Percentiles rank a stretch among this genome's conserved stretches.
Conservation (phyloP, 2,329 filamentous ascomycete species). For the Penicillium sp. region DNA sequence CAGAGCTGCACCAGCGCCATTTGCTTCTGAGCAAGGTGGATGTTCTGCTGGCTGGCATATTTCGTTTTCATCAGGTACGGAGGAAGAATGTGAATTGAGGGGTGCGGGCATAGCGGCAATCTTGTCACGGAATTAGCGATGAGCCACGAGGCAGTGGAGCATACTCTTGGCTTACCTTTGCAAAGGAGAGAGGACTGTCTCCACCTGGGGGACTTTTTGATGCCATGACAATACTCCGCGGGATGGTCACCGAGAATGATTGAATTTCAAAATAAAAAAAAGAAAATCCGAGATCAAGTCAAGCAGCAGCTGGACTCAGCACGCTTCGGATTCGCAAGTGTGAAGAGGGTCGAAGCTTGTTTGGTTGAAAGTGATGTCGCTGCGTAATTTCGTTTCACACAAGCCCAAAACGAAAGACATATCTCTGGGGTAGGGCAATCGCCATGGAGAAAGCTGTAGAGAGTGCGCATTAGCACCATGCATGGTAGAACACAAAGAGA, state of each 20-base stretch:
- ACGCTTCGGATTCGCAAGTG: conserved; percentile 16
- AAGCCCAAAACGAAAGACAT: conserved; percentile 45
- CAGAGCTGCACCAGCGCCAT: conserved; percentile 17
- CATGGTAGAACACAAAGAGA: neutral
- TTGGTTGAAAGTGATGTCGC: conserved; percentile 37
- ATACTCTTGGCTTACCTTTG: conserved; percentile 58
- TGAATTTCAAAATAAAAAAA: conserved; percentile 21
- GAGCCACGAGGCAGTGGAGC: neutral
- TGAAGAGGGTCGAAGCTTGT: conserved; percentile 25
- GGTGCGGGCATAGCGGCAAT: conserved; percentile 45
- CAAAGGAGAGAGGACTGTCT: conserved; percentile 61
- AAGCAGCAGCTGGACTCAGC: conserved; percentile 20
- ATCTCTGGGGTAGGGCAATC: conserved; percentile 42
- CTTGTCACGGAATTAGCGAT: conserved; percentile 29
- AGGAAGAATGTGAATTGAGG: conserved; percentile 25
- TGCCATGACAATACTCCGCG: conserved; percentile 29
- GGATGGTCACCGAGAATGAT: conserved; percentile 16
- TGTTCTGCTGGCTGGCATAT: conserved; percentile 20
- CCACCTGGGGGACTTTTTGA: conserved; percentile 29
- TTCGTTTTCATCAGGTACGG: conserved; percentile 27
- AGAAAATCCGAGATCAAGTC: conserved; percentile 12
- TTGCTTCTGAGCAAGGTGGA: conserved; percentile 18
- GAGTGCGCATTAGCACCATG: conserved; percentile 20
- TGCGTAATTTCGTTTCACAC: conserved; percentile 43
- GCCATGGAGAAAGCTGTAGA: conserved; percentile 40